These are phyloP conservation scores for Ustulina deusta DNA, from an alignment of 2,329 filamentous ascomycete genomes.

Conservation along the genomic window DNA sequence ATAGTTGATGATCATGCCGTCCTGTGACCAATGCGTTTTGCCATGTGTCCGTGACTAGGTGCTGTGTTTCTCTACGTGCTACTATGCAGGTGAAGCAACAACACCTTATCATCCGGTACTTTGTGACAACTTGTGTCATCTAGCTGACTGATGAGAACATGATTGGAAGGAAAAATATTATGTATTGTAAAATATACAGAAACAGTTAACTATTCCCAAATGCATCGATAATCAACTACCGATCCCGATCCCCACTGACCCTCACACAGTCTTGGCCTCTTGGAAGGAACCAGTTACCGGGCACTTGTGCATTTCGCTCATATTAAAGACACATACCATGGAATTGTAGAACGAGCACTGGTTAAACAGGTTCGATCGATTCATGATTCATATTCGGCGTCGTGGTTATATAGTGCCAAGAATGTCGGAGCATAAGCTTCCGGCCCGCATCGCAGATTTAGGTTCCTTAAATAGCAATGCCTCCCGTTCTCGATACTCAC, in stretches of 20 bases:
- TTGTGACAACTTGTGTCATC: slow-evolving; percentile 1
- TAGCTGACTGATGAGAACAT: slow-evolving; percentile 9
- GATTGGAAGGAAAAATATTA: too few relatives aligned
- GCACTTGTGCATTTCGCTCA: background rate
- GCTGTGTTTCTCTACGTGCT: background rate
- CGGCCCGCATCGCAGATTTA: slow-evolving; percentile 7
- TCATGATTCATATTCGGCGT: background rate
- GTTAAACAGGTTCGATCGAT: background rate
- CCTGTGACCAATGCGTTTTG: background rate
- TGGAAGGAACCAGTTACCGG: slow-evolving; percentile 15
- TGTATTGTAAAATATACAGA: too few relatives aligned
- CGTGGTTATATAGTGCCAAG: slow-evolving; percentile 25
- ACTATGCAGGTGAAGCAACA: background rate
- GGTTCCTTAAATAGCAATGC: slow-evolving; percentile 11
- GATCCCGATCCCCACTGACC: background rate
- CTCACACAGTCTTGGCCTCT: background rate
- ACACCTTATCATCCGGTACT: background rate
- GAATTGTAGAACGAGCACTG: background rate
- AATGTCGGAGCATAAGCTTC: slow-evolving; percentile 12
- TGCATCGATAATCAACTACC: too few relatives aligned
- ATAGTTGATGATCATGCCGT: background rate
- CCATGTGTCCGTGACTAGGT: background rate
- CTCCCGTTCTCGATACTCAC: background rate
- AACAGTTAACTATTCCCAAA: too few relatives aligned
- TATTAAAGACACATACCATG: background rate